Evolutionary conservation across 2,329 filamentous ascomycete species (phyloP).

Genomic region (Penicillium freii): DNA sequence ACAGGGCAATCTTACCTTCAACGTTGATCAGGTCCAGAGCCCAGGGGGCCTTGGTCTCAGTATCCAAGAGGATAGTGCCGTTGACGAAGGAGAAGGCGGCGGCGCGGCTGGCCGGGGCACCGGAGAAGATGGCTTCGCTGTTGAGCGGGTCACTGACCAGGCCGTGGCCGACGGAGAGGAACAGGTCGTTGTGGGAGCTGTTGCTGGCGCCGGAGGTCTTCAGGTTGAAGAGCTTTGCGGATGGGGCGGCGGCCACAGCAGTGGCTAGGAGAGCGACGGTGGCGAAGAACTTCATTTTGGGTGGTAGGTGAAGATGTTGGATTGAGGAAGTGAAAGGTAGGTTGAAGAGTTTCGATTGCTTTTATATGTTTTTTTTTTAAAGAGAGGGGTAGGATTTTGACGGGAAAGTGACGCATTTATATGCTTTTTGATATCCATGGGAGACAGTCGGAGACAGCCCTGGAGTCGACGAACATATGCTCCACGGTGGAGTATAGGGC

Average conservation of each 20-base stretch:
- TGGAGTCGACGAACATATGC: not conserved
- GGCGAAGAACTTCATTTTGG: constrained; percentile 31
- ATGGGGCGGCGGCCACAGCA: constrained; percentile 27
- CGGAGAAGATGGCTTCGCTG: constrained; percentile 16
- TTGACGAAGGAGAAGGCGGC: constrained; percentile 15
- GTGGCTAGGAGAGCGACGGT: constrained; percentile 31
- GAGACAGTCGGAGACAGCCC: not conserved
- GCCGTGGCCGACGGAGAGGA: constrained; percentile 9
- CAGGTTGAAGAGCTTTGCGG: constrained; percentile 17
- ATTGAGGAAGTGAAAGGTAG: not conserved
- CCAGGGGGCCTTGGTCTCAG: constrained; percentile 10
- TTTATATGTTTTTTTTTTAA: not conserved
- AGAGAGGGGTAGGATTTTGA: not conserved
- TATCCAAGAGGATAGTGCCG: constrained; percentile 14
- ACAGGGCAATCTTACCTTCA: not conserved
- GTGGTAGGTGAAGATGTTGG: not conserved
- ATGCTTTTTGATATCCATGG: not conserved
- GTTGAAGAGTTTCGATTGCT: not conserved
- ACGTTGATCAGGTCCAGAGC: constrained; percentile 14
- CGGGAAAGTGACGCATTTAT: constrained; percentile 8
- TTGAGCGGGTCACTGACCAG: constrained; percentile 15
- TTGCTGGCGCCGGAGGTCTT: constrained; percentile 19
- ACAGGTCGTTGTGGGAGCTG: constrained; percentile 19
- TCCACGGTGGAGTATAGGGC: constrained; percentile 8
- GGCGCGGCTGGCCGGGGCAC: constrained; percentile 4